Evolutionary conservation across 495 filamentous ascomycete genomes (phyloP).

Genomic region (Amniculicola lignicola): DNA sequence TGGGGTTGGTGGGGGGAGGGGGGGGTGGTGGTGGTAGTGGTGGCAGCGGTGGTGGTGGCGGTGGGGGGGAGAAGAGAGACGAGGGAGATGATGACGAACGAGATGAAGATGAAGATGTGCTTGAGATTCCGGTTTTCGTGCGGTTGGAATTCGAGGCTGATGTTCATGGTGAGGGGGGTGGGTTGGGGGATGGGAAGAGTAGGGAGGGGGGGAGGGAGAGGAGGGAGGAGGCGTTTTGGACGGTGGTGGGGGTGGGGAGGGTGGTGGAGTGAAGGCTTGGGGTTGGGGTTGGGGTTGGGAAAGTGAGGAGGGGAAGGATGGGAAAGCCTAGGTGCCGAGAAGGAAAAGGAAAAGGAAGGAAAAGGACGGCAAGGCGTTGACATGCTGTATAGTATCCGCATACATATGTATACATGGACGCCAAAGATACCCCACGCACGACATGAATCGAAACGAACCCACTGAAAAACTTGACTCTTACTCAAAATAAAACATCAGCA

Average conservation of each 20-base stretch:
- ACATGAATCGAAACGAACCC: too few relatives aligned
- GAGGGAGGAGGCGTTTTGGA: constrained; percentile 91
- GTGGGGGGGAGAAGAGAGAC: constrained; percentile 15
- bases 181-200: constrained; percentile 44
- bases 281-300: too few relatives aligned
- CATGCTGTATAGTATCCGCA: too few relatives aligned
- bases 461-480: too few relatives aligned
- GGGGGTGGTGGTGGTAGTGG: constrained; percentile 1
- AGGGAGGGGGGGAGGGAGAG: constrained; percentile 53
- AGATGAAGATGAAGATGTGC: constrained; percentile 76
- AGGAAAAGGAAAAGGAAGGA: too few relatives aligned
- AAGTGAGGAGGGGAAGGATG: too few relatives aligned
- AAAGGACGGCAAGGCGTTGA: too few relatives aligned
- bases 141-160: constrained; percentile 89
- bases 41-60: not conserved
- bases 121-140: constrained; percentile 94
- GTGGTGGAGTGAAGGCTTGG: too few relatives aligned
- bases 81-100: constrained; percentile 39
- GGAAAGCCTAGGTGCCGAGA: too few relatives aligned
- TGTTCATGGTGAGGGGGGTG: constrained; percentile 60
- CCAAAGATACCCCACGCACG: too few relatives aligned
- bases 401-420: too few relatives aligned
- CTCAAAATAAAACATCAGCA: too few relatives aligned
- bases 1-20: constrained; percentile 1
- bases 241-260: constrained; percentile 81